Base-by-base conservation (phyloP, 1,284 basidiomycete genomes). In the Takashimella koratensis region DNA sequence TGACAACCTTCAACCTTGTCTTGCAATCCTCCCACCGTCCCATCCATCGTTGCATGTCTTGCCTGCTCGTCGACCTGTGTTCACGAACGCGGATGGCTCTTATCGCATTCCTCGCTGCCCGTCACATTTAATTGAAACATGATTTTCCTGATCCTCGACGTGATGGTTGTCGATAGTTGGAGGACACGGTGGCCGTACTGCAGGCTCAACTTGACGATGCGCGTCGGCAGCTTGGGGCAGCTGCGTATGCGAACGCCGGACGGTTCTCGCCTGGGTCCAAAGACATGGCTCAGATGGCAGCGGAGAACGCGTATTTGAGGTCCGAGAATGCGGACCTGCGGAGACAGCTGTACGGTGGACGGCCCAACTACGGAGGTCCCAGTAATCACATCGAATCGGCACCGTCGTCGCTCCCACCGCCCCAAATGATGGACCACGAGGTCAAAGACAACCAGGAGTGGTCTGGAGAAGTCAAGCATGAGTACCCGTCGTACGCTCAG, bases 261-360 rank as follows among this genome's bases (percentile, higher is more conserved):
- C 50, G 57, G 24, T 46, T 66, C 16, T 62, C 64, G 22, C 60
- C 66, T 10, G 62, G 66, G 36, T 59, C 65, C 23, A 67, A 69
- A 26, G 68, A 72, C 27, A 59, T 63, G 19, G 54, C 58, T 13
- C 64, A 66, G 43, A 47, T 73, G 10, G 60, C 66, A 26, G 64
- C 64, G 4, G 72, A 74, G 51, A 70, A 70, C 51, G 56, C 62
- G 6, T 73, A 69, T 47, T 64, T 74, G 1, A 61, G 72, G 23
- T 67, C 71, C 23, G 70, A 72, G 57, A 74, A 74, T 47, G 61
- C 65, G 25, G 70, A 71, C 51, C 59, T 73, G 13, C 59, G 72
- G 4, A 52, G 70, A 41, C 68, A 72, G 48, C 45, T 74, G 21
- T 72, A 72, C 51, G 49, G 62, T n/a, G 52, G 64, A 30, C 52